Conservation (phyloP, 352 stramenopile genomes). For the Pythium dissotocum region DNA sequence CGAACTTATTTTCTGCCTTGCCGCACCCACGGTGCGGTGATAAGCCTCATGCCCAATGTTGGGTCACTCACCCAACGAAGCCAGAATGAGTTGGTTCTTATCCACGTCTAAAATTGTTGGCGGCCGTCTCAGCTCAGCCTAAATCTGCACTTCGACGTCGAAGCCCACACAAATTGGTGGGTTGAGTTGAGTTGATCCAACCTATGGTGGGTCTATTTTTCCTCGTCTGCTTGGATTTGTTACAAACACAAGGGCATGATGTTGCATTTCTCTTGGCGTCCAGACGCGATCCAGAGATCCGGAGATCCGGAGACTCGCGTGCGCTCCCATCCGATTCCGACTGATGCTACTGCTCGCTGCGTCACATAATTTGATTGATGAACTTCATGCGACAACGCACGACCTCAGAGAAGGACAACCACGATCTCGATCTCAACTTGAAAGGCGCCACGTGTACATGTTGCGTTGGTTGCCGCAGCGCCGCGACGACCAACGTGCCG, state of each 20-base stretch:
- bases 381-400: slow-evolving; percentile 92
- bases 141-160: neutral
- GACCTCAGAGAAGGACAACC: slow-evolving; percentile 85
- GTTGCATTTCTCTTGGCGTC: neutral
- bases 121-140: neutral
- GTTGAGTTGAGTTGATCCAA: neutral
- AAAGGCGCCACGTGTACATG: slow-evolving; percentile 76
- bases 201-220: neutral
- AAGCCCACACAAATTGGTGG: neutral
- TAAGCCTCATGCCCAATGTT: neutral
- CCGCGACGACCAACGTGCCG: slow-evolving; percentile 52
- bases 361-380: slow-evolving; percentile 80
- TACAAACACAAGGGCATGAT: neutral
- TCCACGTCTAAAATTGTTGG: neutral
- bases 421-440: no score
- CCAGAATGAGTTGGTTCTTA: neutral
- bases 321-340: neutral
- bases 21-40: neutral
- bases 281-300: slow-evolving; percentile 1
- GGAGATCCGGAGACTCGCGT: slow-evolving; percentile 1
- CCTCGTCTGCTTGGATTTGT: neutral
- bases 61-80: neutral
- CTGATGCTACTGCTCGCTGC: neutral
- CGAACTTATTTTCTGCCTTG: neutral
- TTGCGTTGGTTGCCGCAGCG: slow-evolving; percentile 84